These are phyloP conservation scores for Pyropia yezoensis DNA, from an alignment of 23 red algal species.

Conservation along the genomic window DNA sequence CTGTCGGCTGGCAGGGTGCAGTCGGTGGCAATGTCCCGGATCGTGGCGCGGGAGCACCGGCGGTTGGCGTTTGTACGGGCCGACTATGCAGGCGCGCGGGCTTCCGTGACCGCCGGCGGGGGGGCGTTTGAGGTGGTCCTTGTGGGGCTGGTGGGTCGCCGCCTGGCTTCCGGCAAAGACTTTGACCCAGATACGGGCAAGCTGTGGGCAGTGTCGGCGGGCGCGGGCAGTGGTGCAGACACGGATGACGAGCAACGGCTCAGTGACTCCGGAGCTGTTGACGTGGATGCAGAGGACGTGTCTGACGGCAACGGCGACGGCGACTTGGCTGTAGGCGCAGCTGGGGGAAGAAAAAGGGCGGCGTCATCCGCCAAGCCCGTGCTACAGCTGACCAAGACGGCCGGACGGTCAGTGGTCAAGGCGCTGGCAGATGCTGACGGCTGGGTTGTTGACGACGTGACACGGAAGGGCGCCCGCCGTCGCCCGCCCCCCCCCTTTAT, in stretches of 20 bases:
- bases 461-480: conserved; percentile 15
- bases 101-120: conserved; percentile 4
- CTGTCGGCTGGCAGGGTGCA: conserved; percentile 93
- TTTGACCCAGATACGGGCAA: conserved; percentile 73
- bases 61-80: conserved; percentile 54
- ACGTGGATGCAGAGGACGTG: too few relatives aligned
- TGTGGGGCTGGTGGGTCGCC: conserved; percentile 24
- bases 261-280: too few relatives aligned
- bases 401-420: conserved; percentile 2
- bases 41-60: conserved; percentile 71
- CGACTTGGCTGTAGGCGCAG: too few relatives aligned
- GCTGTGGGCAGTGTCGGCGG: conserved; percentile 1
- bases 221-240: too few relatives aligned
- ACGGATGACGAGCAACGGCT: too few relatives aligned
- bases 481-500: conserved; percentile 70
- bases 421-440: conserved; percentile 14
- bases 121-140: conserved; percentile 12
- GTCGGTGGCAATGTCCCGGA: conserved; percentile 78
- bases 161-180: conserved; percentile 73
- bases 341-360: too few relatives aligned
- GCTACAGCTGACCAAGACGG: conserved; percentile 9
- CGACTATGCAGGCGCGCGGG: conserved; percentile 37
- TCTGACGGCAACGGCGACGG: too few relatives aligned
- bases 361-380: conserved; percentile 4
- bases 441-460: conserved; percentile 13